Conservation (phyloP, 1,284 basidiomycete species). For the Mycosarcoma mackinlayi region DNA sequence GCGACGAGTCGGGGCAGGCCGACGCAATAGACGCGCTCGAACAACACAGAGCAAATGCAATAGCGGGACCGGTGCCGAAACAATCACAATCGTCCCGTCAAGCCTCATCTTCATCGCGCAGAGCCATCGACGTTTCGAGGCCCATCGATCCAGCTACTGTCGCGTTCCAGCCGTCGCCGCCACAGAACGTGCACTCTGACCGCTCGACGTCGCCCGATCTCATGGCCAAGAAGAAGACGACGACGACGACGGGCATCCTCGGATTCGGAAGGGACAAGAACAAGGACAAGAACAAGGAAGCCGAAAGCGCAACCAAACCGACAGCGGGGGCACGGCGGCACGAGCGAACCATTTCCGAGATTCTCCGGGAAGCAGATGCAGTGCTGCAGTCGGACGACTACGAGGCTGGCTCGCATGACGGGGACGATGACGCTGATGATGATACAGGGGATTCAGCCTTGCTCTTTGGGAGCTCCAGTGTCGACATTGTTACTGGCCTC, state of each 20-base stretch:
- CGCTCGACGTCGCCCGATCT: constrained; percentile 23
- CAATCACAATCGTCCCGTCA: constrained; percentile 7
- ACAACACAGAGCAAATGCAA: too few relatives aligned
- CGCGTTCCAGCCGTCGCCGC: background rate
- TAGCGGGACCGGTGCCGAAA: background rate
- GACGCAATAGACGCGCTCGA: too few relatives aligned
- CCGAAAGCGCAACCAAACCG: background rate
- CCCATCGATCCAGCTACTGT: constrained; percentile 23
- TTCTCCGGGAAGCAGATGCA: constrained; percentile 50
- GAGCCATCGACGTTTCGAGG: constrained; percentile 40
- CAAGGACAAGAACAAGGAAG: constrained; percentile 16
- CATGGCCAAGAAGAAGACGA: constrained; percentile 32
- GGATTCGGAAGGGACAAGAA: constrained; percentile 33
- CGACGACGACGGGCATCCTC: constrained; percentile 30
- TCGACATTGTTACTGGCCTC: constrained; percentile 13
- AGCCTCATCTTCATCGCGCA: constrained; percentile 22
- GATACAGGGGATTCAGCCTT: constrained; percentile 27
- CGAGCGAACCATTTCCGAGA: constrained; percentile 53
- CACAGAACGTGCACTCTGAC: constrained; percentile 1
- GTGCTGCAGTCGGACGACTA: constrained; percentile 40
- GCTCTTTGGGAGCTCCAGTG: constrained; percentile 31
- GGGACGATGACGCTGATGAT: constrained; percentile 18
- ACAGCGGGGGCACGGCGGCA: constrained; percentile 14
- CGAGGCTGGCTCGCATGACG: constrained; percentile 7
- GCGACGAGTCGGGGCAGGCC: background rate